phyloP scores from a whole-genome alignment of 352 stramenopile species.

The Peronospora belbahrii region DNA sequence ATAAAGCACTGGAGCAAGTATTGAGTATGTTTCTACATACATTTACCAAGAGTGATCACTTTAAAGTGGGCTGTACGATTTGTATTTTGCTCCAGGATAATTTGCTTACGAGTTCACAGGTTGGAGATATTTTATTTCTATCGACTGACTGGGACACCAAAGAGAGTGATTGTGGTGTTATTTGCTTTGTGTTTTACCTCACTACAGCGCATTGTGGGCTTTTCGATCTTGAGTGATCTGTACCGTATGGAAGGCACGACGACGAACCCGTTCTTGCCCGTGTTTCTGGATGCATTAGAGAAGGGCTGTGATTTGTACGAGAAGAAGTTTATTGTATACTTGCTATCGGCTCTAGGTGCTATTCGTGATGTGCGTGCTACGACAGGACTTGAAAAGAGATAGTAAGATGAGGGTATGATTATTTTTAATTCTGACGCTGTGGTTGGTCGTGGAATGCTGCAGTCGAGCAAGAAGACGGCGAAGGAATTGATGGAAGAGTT shows the following conservation, averaged over 20 bases:
- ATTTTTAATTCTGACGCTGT: slow-evolving; percentile 6
- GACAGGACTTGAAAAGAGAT: neutral
- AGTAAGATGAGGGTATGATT: neutral
- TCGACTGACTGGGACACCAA: neutral
- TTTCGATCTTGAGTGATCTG: slow-evolving; percentile 79
- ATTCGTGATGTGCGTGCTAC: slow-evolving; percentile 41
- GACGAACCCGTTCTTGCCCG: slow-evolving; percentile 84
- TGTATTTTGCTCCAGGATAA: slow-evolving; percentile 88
- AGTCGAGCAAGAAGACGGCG: slow-evolving; percentile 62
- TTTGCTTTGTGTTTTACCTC: neutral
- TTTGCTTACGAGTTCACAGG: slow-evolving; percentile 84
- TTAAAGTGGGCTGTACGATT: slow-evolving; percentile 87
- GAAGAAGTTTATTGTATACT: slow-evolving; percentile 70
- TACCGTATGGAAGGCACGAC: slow-evolving; percentile 67
- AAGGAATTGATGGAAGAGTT: slow-evolving; percentile 67
- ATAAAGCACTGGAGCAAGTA: slow-evolving; percentile 77
- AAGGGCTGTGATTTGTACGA: slow-evolving; percentile 60
- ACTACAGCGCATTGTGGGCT: slow-evolving; percentile 73
- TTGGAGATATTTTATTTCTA: slow-evolving; percentile 9
- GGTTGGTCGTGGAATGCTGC: slow-evolving; percentile 5
- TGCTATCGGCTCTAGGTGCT: slow-evolving; percentile 40
- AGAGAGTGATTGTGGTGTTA: neutral
- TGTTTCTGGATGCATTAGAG: slow-evolving; percentile 81
- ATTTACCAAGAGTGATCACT: slow-evolving; percentile 86
- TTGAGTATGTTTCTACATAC: slow-evolving; percentile 57